Conservation (phyloP, 306 rosid genomes). For the Rosa rugosa region DNA sequence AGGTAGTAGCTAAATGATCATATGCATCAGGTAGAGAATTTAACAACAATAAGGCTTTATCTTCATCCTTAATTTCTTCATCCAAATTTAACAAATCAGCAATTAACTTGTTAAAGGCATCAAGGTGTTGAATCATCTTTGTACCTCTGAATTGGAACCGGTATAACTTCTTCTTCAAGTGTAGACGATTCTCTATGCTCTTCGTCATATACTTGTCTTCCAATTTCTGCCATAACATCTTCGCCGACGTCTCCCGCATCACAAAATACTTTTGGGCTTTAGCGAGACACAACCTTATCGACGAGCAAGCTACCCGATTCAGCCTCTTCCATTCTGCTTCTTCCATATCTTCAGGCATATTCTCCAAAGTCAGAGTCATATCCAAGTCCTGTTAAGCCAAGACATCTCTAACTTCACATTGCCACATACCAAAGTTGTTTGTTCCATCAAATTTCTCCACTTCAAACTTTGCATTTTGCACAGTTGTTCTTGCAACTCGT, state of each 20-base stretch:
- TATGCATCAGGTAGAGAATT: neutral
- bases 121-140: neutral
- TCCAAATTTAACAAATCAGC: neutral
- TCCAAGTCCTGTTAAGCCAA: neutral
- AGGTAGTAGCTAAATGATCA: neutral
- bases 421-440: neutral
- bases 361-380: neutral
- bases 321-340: neutral
- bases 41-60: neutral
- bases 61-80: neutral
- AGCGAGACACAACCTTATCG: neutral
- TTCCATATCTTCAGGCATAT: neutral
- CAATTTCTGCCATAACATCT: neutral
- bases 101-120: neutral
- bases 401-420: neutral
- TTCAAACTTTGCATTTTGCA: neutral
- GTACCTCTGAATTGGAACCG: neutral
- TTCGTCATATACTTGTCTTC: neutral
- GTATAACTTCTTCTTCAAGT: neutral
- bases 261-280: neutral
- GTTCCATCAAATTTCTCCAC: slow-evolving; percentile 6
- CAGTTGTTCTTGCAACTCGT: neutral
- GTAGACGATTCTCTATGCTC: neutral
- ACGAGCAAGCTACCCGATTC: neutral
- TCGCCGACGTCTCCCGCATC: neutral